Evolutionary conservation across 257 asterid species (phyloP), one percentile per base, ranked within the genome.

Genomic region (Parsonsia alboflavescens): DNA sequence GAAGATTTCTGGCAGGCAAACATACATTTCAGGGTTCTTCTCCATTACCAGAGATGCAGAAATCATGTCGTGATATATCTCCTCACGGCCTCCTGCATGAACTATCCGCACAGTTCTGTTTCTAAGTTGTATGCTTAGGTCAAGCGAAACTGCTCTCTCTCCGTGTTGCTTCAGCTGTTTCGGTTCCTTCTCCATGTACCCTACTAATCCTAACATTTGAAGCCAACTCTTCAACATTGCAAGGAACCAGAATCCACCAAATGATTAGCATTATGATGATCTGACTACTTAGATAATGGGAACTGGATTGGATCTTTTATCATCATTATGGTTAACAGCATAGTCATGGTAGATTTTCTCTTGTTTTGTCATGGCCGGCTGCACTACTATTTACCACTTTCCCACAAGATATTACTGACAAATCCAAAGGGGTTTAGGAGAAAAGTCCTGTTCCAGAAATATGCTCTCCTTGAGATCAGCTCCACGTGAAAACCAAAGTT

Each of bases 11-110:
- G 96, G 91, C 68, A 73, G 45, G 36, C 97, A 82, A 15, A 93
- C 77, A 59, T 84, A 78, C 88, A 86, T 84, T 46, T 88, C 95
- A 53, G 95, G 97, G 76, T 90, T 84, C 54, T 75, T 86, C 80
- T 66, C 81, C 77, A 83, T 85, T 79, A 92, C 22, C 45, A 72
- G 78, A n/a, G 85, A 86, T 58, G 88, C 96, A 33, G 87, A 85
- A 76, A 90, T 75, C 46, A 89, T 76, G 53, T 67, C 73, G 0
- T 58, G 80, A 58, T 86, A 86, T 79, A 85, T 74, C 76, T 92
- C 97, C 61, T 85, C 78, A 28, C 78, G 77, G 41, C 98, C 94
- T 9, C 97, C 93, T 5, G 90, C 86, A 73, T 86, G 95, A 76
- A 91, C 88, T 76, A 82, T 72, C 56, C 81, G 64, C 57, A 85